Percentiles rank a stretch among this genome's conserved stretches.
Conservation (phyloP, 352 stramenopile species). For the Globisporangium barbulae region DNA sequence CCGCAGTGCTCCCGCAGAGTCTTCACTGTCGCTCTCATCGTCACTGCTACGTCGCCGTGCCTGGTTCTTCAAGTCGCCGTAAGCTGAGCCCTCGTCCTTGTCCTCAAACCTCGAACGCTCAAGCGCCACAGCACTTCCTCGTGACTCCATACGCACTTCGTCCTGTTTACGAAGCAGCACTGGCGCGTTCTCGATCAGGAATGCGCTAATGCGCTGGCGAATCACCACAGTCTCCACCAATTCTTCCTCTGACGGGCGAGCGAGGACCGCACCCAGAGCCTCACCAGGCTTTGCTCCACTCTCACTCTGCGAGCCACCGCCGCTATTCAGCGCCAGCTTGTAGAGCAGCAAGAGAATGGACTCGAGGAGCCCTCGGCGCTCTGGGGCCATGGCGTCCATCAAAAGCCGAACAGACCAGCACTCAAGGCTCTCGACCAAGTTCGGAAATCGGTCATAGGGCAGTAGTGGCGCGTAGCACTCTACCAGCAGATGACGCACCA, state of each 20-base stretch:
- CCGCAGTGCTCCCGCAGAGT: background rate
- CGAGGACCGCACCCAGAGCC: conserved; percentile 16
- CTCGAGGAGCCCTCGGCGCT: conserved; percentile 25
- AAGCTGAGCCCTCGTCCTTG: background rate
- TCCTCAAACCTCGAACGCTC: background rate
- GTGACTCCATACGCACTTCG: background rate
- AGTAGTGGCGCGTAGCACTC: conserved; percentile 26
- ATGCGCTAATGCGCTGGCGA: conserved; percentile 14
- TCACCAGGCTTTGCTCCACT: conserved; percentile 11
- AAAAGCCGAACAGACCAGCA: background rate
- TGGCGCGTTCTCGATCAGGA: conserved; percentile 24
- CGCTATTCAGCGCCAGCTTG: conserved; percentile 25
- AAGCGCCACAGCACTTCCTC: background rate
- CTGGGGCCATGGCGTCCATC: conserved; percentile 12
- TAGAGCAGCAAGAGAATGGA: conserved; percentile 28
- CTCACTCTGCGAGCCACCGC: conserved; percentile 4
- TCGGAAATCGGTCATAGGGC: conserved; percentile 11
- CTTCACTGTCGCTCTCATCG: background rate
- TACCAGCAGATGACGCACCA: conserved; percentile 21
- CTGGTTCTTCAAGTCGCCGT: background rate
- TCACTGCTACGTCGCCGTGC: background rate
- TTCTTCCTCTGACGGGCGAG: conserved; percentile 2
- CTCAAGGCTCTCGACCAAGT: background rate
- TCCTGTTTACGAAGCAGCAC: conserved; percentile 13
- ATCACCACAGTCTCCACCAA: conserved; percentile 2